These are phyloP conservation scores for Teratosphaeria epicoccoides DNA, from an alignment of 2,329 filamentous ascomycete genomes.

Conservation along the genomic window DNA sequence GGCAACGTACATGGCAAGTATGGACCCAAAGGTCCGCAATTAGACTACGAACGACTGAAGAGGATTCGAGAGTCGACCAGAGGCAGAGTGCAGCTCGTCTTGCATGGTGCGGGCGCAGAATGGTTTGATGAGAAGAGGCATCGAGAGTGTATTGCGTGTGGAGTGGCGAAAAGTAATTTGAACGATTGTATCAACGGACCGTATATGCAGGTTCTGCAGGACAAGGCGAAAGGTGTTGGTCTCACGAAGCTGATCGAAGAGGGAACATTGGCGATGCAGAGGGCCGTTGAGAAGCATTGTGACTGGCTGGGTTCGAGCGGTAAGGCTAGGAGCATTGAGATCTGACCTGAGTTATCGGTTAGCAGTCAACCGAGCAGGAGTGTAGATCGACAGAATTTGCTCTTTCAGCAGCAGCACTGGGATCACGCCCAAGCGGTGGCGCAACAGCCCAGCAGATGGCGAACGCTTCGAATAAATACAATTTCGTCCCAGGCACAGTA, in stretches of 20 bases:
- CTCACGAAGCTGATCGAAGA: not conserved
- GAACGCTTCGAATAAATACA: too few relatives aligned
- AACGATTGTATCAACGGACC: slow-evolving; percentile 29
- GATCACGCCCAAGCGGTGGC: too few relatives aligned
- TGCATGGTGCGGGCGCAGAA: slow-evolving; percentile 45
- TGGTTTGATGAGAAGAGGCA: slow-evolving; percentile 45
- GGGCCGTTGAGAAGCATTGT: not conserved
- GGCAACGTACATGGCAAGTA: slow-evolving; percentile 69
- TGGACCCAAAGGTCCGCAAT: slow-evolving; percentile 48
- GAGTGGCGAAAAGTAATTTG: slow-evolving; percentile 48
- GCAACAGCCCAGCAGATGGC: too few relatives aligned
- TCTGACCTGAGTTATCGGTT: too few relatives aligned
- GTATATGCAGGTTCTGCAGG: not conserved
- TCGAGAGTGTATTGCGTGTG: slow-evolving; percentile 42
- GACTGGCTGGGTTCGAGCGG: slow-evolving; percentile 1
- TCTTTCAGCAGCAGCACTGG: too few relatives aligned
- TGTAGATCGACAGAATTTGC: too few relatives aligned
- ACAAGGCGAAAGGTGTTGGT: not conserved
- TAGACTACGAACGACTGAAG: slow-evolving; percentile 49
- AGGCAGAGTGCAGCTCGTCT: slow-evolving; percentile 38
- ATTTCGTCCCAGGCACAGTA: too few relatives aligned
- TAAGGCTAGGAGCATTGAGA: not conserved
- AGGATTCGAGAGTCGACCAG: slow-evolving; percentile 40
- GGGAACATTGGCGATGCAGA: not conserved
- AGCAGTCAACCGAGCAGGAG: too few relatives aligned